Evolutionary conservation across 2,329 filamentous ascomycete genomes (phyloP).

Genomic region (Venturia nashicola): DNA sequence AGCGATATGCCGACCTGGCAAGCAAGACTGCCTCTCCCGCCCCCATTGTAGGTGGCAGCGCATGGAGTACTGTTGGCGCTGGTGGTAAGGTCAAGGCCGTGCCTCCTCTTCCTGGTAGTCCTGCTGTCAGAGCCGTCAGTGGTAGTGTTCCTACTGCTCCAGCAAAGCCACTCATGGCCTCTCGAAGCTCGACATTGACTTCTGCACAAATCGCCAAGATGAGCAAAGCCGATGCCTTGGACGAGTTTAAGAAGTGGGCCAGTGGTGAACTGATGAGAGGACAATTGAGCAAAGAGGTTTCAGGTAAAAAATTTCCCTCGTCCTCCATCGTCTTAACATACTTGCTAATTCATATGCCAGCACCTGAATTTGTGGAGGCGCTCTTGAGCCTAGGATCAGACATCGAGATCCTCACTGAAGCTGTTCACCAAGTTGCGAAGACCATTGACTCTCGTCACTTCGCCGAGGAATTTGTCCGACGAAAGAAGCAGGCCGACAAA

Average conservation of each 20-base stretch:
- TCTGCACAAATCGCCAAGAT: constrained; percentile 15
- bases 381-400: constrained; percentile 68
- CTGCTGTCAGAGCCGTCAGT: constrained; percentile 35
- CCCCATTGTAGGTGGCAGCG: constrained; percentile 37
- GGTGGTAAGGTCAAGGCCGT: constrained; percentile 82
- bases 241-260: constrained; percentile 93
- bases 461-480: constrained; percentile 84
- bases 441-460: constrained; percentile 91
- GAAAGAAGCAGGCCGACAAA: constrained; percentile 86
- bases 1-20: constrained; percentile 90
- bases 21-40: constrained; percentile 50
- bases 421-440: constrained; percentile 73
- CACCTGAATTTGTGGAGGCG: constrained; percentile 67
- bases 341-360: constrained; percentile 31
- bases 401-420: constrained; percentile 72
- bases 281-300: constrained; percentile 48
- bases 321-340: neutral
- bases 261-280: constrained; percentile 67
- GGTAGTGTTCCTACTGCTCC: constrained; percentile 23
- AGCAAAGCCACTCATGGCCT: constrained; percentile 39
- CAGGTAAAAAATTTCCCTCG: constrained; percentile 43
- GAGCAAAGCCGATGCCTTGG: constrained; percentile 56
- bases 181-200: constrained; percentile 34
- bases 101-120: constrained; percentile 36
- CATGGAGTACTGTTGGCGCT: constrained; percentile 92